A percentile compares a stretch with the other conserved stretches of the same genome.
Evolutionary conservation across 2,329 filamentous ascomycete genomes (phyloP).

Genomic region (Ampelomyces quisqualis): DNA sequence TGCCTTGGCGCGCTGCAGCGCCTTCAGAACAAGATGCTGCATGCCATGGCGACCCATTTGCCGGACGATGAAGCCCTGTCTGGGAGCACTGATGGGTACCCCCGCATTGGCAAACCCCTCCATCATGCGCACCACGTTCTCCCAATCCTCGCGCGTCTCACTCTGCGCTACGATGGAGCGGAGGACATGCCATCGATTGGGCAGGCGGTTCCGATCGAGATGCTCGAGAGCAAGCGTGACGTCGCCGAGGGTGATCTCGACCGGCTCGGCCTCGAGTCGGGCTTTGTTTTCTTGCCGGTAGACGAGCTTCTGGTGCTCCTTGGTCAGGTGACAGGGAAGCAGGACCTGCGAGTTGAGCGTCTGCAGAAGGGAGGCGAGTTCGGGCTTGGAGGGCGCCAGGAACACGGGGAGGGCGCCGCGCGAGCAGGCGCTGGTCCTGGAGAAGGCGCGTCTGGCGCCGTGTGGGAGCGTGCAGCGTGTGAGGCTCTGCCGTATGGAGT

Average conservation of each 20-base stretch:
- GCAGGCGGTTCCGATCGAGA: constrained; percentile 27
- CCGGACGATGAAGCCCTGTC: constrained; percentile 25
- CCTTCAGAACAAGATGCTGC: constrained; percentile 34
- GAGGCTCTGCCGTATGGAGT: constrained; percentile 34
- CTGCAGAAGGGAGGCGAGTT: constrained; percentile 45
- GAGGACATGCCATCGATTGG: constrained; percentile 14
- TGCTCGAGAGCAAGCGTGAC: constrained; percentile 39
- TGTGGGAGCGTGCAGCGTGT: constrained; percentile 29
- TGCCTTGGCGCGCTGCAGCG: constrained; percentile 26
- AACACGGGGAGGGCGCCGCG: constrained; percentile 47
- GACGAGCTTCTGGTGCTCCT: constrained; percentile 46
- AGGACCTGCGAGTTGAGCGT: constrained; percentile 48
- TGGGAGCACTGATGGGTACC: constrained; percentile 11
- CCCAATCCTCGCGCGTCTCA: constrained; percentile 35
- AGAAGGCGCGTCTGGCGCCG: constrained; percentile 35
- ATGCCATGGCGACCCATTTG: constrained; percentile 19
- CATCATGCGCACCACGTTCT: constrained; percentile 38
- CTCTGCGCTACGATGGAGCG: constrained; percentile 16
- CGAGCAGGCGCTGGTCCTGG: constrained; percentile 21
- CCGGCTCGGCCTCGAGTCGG: constrained; percentile 48
- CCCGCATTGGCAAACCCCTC: constrained; percentile 35
- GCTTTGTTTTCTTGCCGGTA: constrained; percentile 45
- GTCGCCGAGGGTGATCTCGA: constrained; percentile 46
- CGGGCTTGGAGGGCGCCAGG: constrained; percentile 43
- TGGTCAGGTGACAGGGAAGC: constrained; percentile 47